phyloP scores from a whole-genome alignment of 805 yeast genomes.

The Kluyveromyces aestuarii region DNA sequence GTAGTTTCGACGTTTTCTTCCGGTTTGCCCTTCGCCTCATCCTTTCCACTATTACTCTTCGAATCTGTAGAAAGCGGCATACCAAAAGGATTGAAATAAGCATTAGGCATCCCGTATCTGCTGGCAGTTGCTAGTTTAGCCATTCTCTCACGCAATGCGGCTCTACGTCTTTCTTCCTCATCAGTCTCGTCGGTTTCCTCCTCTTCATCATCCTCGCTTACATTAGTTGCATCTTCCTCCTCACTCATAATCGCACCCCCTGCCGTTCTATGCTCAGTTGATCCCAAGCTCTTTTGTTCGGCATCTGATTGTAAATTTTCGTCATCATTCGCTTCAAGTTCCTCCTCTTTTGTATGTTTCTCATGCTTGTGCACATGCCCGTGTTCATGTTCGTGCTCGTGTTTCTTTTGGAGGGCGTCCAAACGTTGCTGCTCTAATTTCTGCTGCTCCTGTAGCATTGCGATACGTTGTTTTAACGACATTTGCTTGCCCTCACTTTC shows the following conservation, averaged over 20 bases:
- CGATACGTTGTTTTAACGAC: constrained; percentile 81
- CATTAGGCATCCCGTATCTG: constrained; percentile 49
- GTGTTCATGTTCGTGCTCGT: constrained; percentile 30
- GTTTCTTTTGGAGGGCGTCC: constrained; percentile 45
- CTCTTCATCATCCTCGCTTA: constrained; percentile 36
- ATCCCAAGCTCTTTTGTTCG: not conserved
- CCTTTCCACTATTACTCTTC: constrained; percentile 17
- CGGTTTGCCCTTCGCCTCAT: constrained; percentile 12
- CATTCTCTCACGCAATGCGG: constrained; percentile 83
- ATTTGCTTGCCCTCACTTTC: constrained; percentile 28
- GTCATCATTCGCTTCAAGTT: not conserved
- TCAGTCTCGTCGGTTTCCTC: constrained; percentile 53
- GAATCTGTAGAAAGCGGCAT: constrained; percentile 21
- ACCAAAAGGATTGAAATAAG: constrained; percentile 35
- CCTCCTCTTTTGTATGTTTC: not conserved
- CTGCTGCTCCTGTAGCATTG: constrained; percentile 71
- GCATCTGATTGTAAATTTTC: not conserved
- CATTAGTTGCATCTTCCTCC: constrained; percentile 24
- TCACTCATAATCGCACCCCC: constrained; percentile 24
- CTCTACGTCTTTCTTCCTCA: constrained; percentile 65
- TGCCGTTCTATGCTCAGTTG: not conserved
- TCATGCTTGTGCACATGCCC: not conserved
- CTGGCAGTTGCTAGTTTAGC: constrained; percentile 87
- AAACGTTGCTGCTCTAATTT: constrained; percentile 70
- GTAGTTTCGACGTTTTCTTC: constrained; percentile 5